phyloP scores from a whole-genome alignment of 23 red algal genomes.

The Gracilaria gracilis region DNA sequence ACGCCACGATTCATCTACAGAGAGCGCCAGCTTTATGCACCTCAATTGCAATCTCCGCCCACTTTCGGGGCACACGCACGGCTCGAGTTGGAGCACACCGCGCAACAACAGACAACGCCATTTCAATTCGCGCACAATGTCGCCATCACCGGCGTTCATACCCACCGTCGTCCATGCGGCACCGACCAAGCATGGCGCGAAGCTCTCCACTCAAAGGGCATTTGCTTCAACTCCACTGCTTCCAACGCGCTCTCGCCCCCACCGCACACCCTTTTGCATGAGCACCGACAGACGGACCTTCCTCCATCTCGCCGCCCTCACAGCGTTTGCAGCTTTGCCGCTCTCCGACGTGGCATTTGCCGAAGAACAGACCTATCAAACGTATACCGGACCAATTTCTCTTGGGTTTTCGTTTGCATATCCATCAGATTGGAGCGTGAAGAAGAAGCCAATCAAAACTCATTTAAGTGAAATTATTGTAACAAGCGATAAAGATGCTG shows the following conservation, averaged over 20 bases:
- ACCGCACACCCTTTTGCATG: background rate
- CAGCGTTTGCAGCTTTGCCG: background rate
- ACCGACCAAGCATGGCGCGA: background rate
- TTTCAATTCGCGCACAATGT: background rate
- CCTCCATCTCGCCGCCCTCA: slow-evolving; percentile 1
- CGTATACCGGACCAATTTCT: slow-evolving; percentile 65
- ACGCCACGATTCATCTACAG: background rate
- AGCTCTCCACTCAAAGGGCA: background rate
- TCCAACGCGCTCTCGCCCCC: background rate
- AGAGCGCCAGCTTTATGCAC: background rate
- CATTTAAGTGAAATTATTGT: slow-evolving; percentile 86
- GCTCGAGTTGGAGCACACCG: background rate
- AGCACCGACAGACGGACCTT: slow-evolving; percentile 8
- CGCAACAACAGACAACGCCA: too few species aligned
- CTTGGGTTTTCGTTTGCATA: slow-evolving; percentile 83
- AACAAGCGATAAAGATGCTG: slow-evolving; percentile 54
- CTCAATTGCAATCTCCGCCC: background rate
- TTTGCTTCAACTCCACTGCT: background rate
- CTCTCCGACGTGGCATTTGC: slow-evolving; percentile 9
- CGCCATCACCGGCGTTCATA: background rate
- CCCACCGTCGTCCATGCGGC: background rate
- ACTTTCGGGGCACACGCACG: too few species aligned
- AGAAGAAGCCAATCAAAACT: slow-evolving; percentile 96
- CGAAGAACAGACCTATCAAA: slow-evolving; percentile 17
- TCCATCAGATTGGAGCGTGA: slow-evolving; percentile 75